These are phyloP conservation scores for Limtongozyma cylindracea DNA, from an alignment of 805 yeast genomes.

Conservation along the genomic window DNA sequence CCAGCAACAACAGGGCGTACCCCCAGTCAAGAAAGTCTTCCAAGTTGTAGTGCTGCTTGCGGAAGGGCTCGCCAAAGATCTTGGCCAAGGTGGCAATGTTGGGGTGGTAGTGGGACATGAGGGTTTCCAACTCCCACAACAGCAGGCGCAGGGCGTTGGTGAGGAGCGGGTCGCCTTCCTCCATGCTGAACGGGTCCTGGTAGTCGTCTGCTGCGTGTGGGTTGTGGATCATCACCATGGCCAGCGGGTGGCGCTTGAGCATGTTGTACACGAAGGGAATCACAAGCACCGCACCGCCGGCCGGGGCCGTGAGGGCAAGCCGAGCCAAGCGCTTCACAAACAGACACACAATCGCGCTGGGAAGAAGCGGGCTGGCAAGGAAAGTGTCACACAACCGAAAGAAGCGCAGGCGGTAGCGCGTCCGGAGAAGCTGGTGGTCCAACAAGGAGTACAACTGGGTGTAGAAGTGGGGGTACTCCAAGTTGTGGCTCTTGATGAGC, in stretches of 20 bases:
- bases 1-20: conserved; percentile 35
- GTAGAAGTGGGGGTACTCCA: conserved; percentile 85
- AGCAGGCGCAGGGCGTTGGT: conserved; percentile 71
- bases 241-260: conserved; percentile 76
- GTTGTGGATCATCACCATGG: conserved; percentile 71
- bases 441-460: conserved; percentile 58
- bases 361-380: conserved; percentile 66
- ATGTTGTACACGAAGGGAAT: conserved; percentile 84
- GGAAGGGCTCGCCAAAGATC: conserved; percentile 74
- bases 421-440: conserved; percentile 50
- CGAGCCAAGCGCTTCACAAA: conserved; percentile 69
- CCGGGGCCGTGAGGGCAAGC: conserved; percentile 52
- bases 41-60: conserved; percentile 64
- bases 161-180: conserved; percentile 48
- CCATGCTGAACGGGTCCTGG: conserved; percentile 39
- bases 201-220: conserved; percentile 7
- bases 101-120: conserved; percentile 78
- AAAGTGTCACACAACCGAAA: conserved; percentile 72
- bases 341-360: conserved; percentile 66
- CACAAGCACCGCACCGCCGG: conserved; percentile 68
- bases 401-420: conserved; percentile 66
- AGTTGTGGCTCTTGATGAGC: conserved; percentile 54
- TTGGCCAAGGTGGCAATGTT: conserved; percentile 82
- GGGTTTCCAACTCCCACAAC: conserved; percentile 72
- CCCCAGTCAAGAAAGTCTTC: conserved; percentile 93